Conservation (phyloP, 164 flowering plant genomes). For the Platanus orientalis region DNA sequence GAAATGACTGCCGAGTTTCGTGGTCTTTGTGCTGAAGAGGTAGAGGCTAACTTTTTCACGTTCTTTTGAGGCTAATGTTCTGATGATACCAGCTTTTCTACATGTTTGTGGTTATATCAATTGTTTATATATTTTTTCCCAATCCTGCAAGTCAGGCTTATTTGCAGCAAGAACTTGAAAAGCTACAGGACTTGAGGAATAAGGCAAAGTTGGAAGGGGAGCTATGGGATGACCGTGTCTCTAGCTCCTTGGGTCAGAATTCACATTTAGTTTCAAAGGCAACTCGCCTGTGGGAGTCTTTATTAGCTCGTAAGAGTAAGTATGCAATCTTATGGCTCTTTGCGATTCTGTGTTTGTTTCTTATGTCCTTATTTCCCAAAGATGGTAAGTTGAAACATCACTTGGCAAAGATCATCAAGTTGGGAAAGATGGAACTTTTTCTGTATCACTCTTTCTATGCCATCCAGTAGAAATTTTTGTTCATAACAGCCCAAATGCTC, state of each 20-base stretch:
- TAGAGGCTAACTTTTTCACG: conserved; percentile 24
- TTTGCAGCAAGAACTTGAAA: conserved; percentile 97
- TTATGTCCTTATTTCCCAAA: neutral
- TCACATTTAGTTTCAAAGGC: conserved; percentile 96
- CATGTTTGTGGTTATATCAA: neutral
- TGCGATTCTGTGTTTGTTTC: neutral
- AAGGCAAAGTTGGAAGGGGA: conserved; percentile 93
- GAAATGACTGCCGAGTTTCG: conserved; percentile 99
- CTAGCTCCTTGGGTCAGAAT: conserved; percentile 81
- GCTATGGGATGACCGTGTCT: conserved; percentile 83
- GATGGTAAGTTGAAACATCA: no score
- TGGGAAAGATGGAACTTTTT: no score
- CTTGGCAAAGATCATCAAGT: no score
- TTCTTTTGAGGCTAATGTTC: neutral
- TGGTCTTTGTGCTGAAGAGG: conserved; percentile 99
- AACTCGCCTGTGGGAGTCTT: conserved; percentile 93
- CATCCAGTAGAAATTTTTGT: no score
- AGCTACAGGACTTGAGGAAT: conserved; percentile 78
- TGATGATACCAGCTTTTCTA: neutral
- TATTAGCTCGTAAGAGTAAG: conserved; percentile 86
- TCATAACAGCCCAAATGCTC: no score
- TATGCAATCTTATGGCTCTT: neutral
- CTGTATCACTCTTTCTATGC: no score
- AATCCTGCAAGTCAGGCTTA: conserved; percentile 65
- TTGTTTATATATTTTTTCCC: conserved; percentile 7